Percentiles rank a stretch among this genome's conserved stretches.
phyloP scores from a whole-genome alignment of 805 yeast species.

The Suhomyces sp. region DNA sequence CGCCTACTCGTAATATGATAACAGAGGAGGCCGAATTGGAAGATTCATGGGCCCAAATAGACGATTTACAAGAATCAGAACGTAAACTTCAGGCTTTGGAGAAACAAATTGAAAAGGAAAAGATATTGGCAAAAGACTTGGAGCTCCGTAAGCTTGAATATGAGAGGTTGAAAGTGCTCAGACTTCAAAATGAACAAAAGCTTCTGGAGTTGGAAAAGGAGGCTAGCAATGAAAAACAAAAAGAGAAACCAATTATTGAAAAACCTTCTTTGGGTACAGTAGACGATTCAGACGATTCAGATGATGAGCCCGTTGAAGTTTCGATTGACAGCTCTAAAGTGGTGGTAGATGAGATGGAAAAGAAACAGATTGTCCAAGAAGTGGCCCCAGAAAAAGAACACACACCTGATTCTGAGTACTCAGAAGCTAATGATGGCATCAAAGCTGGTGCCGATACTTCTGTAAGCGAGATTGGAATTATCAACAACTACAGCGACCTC shows the following conservation, averaged over 20 bases:
- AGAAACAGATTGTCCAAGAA: conserved; percentile 5
- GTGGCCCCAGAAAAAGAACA: background rate
- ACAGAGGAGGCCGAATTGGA: conserved; percentile 18
- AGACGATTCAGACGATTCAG: background rate
- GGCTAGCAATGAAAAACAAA: background rate
- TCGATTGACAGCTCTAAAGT: conserved; percentile 22
- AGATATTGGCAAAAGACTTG: conserved; percentile 33
- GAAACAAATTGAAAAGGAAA: conserved; percentile 38
- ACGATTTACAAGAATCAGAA: conserved; percentile 24
- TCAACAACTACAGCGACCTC: conserved; percentile 16
- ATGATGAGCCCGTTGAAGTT: conserved; percentile 5
- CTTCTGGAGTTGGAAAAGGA: conserved; percentile 13
- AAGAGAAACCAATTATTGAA: background rate
- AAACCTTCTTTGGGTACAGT: conserved; percentile 2
- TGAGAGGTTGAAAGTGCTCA: conserved; percentile 28
- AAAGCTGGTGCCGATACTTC: conserved; percentile 1
- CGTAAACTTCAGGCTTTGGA: conserved; percentile 26
- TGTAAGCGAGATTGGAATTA: conserved; percentile 16
- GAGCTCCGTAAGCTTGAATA: conserved; percentile 37
- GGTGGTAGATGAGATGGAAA: conserved; percentile 25
- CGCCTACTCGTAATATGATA: conserved; percentile 11
- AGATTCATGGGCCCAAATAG: conserved; percentile 18
- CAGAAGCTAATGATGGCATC: conserved; percentile 5
- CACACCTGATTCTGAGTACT: background rate
- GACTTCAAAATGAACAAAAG: conserved; percentile 27